A percentile compares a stretch with the other conserved stretches of the same genome.
Evolutionary conservation across 2,329 filamentous ascomycete genomes (phyloP).

Genomic region (Aureobasidium sp.): DNA sequence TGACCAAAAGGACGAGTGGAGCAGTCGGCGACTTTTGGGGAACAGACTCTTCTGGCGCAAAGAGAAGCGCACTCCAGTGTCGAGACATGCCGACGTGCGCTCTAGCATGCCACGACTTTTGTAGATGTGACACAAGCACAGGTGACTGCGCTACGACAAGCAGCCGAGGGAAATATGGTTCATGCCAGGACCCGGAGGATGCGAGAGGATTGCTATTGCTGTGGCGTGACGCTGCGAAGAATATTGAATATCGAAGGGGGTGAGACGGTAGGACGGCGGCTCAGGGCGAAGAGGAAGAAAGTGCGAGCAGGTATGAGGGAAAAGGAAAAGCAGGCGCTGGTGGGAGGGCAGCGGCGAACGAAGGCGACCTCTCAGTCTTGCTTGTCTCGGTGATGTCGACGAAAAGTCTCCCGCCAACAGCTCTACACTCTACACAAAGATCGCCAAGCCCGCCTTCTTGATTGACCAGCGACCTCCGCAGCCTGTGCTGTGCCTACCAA

Average conservation of each 20-base stretch:
- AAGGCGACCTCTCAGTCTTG: neutral
- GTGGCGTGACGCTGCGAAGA: neutral
- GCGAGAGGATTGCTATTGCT: neutral
- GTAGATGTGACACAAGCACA: neutral
- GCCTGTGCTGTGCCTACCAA: neutral
- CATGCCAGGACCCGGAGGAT: constrained; percentile 10
- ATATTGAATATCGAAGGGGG: neutral
- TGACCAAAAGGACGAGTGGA: constrained; percentile 51
- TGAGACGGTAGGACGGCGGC: constrained; percentile 12
- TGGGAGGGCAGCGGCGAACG: neutral
- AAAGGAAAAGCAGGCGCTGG: neutral
- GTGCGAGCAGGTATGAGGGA: neutral
- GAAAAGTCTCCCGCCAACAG: neutral
- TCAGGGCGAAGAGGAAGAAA: neutral
- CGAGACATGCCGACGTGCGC: constrained; percentile 52
- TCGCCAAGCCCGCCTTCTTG: neutral
- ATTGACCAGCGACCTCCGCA: neutral
- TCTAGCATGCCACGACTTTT: constrained; percentile 48
- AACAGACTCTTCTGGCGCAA: constrained; percentile 34
- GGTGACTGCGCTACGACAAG: constrained; percentile 12
- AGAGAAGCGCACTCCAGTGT: constrained; percentile 49
- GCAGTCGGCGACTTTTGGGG: constrained; percentile 40
- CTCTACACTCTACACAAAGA: neutral
- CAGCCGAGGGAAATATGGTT: constrained; percentile 10
- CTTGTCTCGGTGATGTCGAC: neutral